Conservation (phyloP, 140 eudicot genomes). For the Stevia rebaudiana region DNA sequence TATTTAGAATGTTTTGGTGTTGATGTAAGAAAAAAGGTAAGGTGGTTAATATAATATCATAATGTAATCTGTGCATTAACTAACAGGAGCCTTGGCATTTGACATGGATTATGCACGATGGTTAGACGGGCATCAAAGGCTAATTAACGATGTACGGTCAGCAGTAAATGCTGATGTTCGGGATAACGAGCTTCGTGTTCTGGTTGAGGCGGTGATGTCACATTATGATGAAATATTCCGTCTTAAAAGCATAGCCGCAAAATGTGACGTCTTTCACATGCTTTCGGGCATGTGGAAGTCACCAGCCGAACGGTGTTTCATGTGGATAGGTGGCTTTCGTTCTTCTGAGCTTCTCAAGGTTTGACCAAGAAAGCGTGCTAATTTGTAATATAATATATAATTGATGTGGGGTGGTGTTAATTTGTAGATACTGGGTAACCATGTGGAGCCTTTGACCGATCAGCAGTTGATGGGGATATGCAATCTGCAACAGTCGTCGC, state of each 20-base stretch:
- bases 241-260: constrained; percentile 66
- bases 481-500: constrained; percentile 86
- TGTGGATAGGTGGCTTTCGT: constrained; percentile 99
- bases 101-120: constrained; percentile 82
- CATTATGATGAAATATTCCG: constrained; percentile 81
- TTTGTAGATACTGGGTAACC: constrained; percentile 68
- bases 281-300: constrained; percentile 99
- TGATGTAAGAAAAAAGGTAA: no score
- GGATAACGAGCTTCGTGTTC: constrained; percentile 65
- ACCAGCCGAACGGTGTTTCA: constrained; percentile 93
- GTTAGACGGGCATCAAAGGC: constrained; percentile 88
- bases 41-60: no score
- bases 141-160: constrained; percentile 62
- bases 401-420: neutral
- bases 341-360: constrained; percentile 97
- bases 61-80: neutral
- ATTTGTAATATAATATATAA: no score
- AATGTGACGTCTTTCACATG: constrained; percentile 82
- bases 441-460: constrained; percentile 82
- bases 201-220: constrained; percentile 77
- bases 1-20: no score
- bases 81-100: constrained; percentile 75
- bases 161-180: constrained; percentile 55
- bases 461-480: constrained; percentile 90
- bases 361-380: no score